phyloP scores from a whole-genome alignment of 1,284 basidiomycete species.

The Moesziomyces antarcticus region DNA sequence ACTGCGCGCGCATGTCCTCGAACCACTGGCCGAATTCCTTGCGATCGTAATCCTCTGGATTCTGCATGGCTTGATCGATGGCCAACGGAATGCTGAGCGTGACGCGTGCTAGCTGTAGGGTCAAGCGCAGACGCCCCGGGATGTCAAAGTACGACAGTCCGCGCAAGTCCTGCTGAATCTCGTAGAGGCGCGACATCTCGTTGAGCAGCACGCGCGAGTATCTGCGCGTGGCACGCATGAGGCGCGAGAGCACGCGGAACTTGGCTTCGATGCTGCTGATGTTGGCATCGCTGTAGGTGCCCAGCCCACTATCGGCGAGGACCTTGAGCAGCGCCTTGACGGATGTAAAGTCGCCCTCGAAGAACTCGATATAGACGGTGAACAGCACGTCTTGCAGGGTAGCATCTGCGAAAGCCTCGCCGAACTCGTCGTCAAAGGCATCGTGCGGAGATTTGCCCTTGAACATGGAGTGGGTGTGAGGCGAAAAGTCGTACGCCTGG shows the following conservation, averaged over 20 bases:
- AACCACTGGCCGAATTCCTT: constrained; percentile 42
- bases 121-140: constrained; percentile 79
- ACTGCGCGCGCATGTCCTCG: constrained; percentile 38
- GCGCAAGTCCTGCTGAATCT: constrained; percentile 80
- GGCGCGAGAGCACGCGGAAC: constrained; percentile 63
- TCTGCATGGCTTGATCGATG: constrained; percentile 76
- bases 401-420: constrained; percentile 45
- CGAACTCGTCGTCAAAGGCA: constrained; percentile 49
- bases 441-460: constrained; percentile 44
- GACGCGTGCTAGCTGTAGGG: constrained; percentile 81
- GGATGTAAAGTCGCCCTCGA: constrained; percentile 78
- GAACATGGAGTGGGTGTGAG: constrained; percentile 43
- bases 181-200: constrained; percentile 79
- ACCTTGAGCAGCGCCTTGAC: constrained; percentile 71
- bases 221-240: constrained; percentile 75
- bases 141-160: constrained; percentile 81
- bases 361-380: constrained; percentile 80
- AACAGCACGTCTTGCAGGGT: constrained; percentile 77
- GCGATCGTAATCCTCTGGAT: constrained; percentile 39
- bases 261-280: constrained; percentile 68
- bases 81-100: constrained; percentile 81
- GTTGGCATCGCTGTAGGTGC: constrained; percentile 63
- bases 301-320: constrained; percentile 63
- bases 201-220: constrained; percentile 79
- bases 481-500: constrained; percentile 75